Evolutionary conservation across 163 green algal genomes (phyloP).

Genomic region (Scenedesmus sp.): DNA sequence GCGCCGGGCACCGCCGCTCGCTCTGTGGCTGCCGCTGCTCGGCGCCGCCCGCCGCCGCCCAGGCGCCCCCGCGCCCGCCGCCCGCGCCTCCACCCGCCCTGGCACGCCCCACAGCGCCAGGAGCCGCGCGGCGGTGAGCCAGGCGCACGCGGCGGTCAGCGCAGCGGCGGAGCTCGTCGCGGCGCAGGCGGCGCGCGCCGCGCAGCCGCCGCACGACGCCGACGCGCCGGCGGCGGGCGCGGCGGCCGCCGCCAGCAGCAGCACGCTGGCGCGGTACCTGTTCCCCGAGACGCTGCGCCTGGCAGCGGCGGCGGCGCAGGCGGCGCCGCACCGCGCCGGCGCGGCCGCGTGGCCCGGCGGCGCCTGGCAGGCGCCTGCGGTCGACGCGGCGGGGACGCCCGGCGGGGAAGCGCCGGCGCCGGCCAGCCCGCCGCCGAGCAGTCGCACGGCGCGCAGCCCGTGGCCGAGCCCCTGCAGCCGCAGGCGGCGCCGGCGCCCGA

Average conservation of each 20-base stretch:
- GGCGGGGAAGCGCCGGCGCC: no score
- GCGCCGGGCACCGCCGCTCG: no score
- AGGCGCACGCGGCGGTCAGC: slow-evolving; percentile 20
- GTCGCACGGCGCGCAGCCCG: no score
- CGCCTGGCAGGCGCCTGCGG: neutral
- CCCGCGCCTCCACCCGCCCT: neutral
- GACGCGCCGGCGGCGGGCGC: no score
- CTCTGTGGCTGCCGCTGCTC: neutral
- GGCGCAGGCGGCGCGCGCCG: slow-evolving; percentile 18
- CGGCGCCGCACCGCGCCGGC: neutral
- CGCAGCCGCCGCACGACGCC: neutral
- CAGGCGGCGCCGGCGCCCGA: neutral
- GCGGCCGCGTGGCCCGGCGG: neutral
- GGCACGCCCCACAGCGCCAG: neutral
- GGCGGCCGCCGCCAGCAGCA: neutral
- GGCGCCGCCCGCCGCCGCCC: neutral
- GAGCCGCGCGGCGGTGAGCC: slow-evolving; percentile 20
- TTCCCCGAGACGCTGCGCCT: slow-evolving; percentile 17
- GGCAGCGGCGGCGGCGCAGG: neutral
- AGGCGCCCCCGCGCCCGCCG: neutral
- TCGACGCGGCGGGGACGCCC: no score
- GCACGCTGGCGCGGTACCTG: slow-evolving; percentile 12
- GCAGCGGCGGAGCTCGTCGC: slow-evolving; percentile 39
- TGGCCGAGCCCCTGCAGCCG: neutral
- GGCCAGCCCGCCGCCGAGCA: no score